phyloP scores from a whole-genome alignment of 1,284 basidiomycete species.

The Crocinoboletus sp. region DNA sequence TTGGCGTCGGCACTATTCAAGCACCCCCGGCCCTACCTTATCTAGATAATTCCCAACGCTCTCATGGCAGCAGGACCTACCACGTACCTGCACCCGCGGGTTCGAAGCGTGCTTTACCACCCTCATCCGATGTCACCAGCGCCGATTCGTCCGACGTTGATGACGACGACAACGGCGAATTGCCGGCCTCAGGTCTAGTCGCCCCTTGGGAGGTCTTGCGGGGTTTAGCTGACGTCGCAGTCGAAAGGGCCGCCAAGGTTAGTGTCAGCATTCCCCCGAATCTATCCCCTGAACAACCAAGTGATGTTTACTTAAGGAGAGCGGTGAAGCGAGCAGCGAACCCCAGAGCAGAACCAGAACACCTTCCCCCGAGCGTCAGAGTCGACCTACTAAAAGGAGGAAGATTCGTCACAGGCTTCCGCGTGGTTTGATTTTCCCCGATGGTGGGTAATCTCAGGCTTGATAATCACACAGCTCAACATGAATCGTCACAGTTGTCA shows the following conservation, averaged over 20 bases:
- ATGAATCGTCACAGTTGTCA: conserved; percentile 52
- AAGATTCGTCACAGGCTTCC: conserved; percentile 58
- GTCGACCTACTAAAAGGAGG: conserved; percentile 63
- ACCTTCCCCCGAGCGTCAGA: conserved; percentile 60
- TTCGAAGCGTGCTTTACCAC: conserved; percentile 55
- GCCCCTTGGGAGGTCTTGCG: conserved; percentile 81
- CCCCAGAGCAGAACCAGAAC: conserved; percentile 69
- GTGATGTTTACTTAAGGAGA: conserved; percentile 47
- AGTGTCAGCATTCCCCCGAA: conserved; percentile 10
- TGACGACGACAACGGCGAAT: conserved; percentile 66
- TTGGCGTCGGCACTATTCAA: conserved; percentile 47
- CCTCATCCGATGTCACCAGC: conserved; percentile 62
- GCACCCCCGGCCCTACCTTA: conserved; percentile 58
- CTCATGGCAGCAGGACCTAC: conserved; percentile 37
- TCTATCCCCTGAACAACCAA: neutral
- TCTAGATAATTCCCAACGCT: conserved; percentile 38
- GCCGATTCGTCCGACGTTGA: conserved; percentile 75
- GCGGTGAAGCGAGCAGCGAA: conserved; percentile 62
- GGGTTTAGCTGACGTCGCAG: conserved; percentile 74
- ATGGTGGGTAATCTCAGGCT: conserved; percentile 44
- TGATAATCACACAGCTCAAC: conserved; percentile 9
- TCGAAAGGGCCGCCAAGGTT: conserved; percentile 71
- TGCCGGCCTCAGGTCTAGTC: conserved; percentile 75
- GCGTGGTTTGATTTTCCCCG: conserved; percentile 55
- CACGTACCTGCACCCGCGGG: conserved; percentile 34